Evolutionary conservation across 2,329 filamentous ascomycete species (phyloP).

Genomic region (Coniochaeta pulveracea): DNA sequence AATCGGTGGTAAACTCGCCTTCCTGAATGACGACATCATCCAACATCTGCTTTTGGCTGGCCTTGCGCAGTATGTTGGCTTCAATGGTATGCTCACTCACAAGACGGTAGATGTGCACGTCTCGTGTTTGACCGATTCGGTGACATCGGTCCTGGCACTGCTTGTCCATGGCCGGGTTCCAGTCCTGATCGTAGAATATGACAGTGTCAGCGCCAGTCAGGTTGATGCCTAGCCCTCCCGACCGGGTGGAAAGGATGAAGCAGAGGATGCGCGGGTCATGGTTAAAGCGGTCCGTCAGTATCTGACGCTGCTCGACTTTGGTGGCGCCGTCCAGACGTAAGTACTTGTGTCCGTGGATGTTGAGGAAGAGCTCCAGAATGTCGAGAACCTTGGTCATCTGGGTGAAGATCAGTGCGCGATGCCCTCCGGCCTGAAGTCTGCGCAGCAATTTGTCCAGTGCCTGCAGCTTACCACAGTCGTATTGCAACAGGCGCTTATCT

Average conservation of each 20-base stretch:
- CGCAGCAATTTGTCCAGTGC: conserved; percentile 77
- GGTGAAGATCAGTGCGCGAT: conserved; percentile 94
- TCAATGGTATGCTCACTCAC: conserved; percentile 93
- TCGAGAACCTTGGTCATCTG: conserved; percentile 99
- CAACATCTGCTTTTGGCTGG: conserved; percentile 93
- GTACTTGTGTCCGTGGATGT: conserved; percentile 96
- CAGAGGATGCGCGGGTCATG: conserved; percentile 83
- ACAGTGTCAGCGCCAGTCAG: conserved; percentile 93
- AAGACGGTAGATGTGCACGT: conserved; percentile 95
- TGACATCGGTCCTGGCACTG: conserved; percentile 97
- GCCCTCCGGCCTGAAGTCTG: conserved; percentile 76
- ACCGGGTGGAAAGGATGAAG: conserved; percentile 91
- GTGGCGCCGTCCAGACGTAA: conserved; percentile 92
- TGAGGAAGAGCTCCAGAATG: conserved; percentile 93
- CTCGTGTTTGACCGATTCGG: conserved; percentile 91
- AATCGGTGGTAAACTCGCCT: conserved; percentile 94
- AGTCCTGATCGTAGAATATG: conserved; percentile 98
- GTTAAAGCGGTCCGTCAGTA: conserved; percentile 94
- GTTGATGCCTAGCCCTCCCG: conserved; percentile 91
- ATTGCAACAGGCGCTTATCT: conserved; percentile 90
- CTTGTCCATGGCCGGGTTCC: conserved; percentile 99
- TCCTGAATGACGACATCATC: conserved; percentile 98
- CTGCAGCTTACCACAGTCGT: conserved; percentile 95
- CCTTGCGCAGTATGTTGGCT: conserved; percentile 92
- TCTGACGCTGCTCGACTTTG: conserved; percentile 89